phyloP scores from a whole-genome alignment of 257 asterid genomes.

The Ligustrum vulgare region DNA sequence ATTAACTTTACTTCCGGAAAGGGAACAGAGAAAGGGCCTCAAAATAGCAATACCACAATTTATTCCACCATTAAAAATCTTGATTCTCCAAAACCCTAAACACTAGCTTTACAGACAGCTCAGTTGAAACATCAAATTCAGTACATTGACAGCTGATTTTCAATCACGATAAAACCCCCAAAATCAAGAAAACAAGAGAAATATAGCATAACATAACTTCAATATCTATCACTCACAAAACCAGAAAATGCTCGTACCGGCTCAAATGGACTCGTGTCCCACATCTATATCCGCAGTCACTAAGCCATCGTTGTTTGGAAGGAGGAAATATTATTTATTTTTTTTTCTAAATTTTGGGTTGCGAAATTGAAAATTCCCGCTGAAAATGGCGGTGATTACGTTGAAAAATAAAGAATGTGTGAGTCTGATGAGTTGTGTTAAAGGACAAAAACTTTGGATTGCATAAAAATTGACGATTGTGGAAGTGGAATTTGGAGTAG shows the following conservation, averaged over 20 bases:
- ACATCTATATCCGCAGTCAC: slow-evolving; percentile 1
- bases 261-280: background rate
- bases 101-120: background rate
- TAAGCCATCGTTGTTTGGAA: slow-evolving; percentile 6
- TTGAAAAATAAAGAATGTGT: slow-evolving; percentile 22
- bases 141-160: slow-evolving; percentile 14
- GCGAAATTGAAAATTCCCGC: slow-evolving; percentile 48
- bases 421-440: slow-evolving; percentile 13
- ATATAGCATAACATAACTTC: background rate
- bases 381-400: slow-evolving; percentile 72
- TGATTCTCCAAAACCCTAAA: slow-evolving; percentile 19
- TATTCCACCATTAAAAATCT: background rate
- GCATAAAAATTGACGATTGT: slow-evolving; percentile 50
- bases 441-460: slow-evolving; percentile 61
- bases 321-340: background rate
- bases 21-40: background rate
- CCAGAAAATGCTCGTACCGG: slow-evolving; percentile 9
- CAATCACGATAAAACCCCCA: slow-evolving; percentile 11
- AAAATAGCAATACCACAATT: background rate
- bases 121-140: slow-evolving; percentile 23
- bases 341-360: background rate
- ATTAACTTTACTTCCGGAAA: background rate
- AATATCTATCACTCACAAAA: background rate
- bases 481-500: background rate
- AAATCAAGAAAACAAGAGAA: background rate